phyloP scores from a whole-genome alignment of 371 early-diverging fungal genomes.

The Nosema muscidifuracis region DNA sequence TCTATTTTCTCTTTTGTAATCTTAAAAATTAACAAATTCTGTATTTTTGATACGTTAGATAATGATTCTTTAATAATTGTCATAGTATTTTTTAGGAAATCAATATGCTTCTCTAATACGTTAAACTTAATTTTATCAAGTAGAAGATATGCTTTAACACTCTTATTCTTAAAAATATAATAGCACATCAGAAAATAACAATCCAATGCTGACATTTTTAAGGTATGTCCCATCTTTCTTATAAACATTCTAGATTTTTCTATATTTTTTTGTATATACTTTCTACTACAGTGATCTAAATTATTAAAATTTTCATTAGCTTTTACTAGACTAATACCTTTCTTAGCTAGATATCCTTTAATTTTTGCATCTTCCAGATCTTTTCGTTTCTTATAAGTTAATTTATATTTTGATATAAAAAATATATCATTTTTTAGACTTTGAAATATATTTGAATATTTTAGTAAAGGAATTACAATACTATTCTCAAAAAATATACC shows the following conservation, averaged over 20 bases:
- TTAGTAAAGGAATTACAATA: conserved; percentile 9
- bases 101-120: not conserved
- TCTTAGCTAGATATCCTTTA: conserved; percentile 21
- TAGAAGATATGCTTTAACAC: conserved; percentile 12
- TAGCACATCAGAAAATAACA: conserved; percentile 19
- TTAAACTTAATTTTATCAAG: not conserved
- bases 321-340: conserved; percentile 12
- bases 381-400: conserved; percentile 18
- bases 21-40: conserved; percentile 12
- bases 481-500: conserved; percentile 1
- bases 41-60: conserved; percentile 9
- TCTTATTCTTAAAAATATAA: conserved; percentile 2
- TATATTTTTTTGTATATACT: not conserved
- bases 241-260: conserved; percentile 5
- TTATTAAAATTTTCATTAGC: conserved; percentile 17
- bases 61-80: conserved; percentile 11
- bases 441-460: conserved; percentile 8
- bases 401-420: conserved; percentile 14
- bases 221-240: conserved; percentile 22
- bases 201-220: conserved; percentile 11
- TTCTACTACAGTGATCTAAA: conserved; percentile 13
- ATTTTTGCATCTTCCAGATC: conserved; percentile 13
- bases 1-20: not conserved
- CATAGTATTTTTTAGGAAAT: not conserved
- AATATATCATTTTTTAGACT: conserved; percentile 14